Evolutionary conservation across 208 protist genomes (phyloP).

Genomic region (Wallacemonas sp.): DNA sequence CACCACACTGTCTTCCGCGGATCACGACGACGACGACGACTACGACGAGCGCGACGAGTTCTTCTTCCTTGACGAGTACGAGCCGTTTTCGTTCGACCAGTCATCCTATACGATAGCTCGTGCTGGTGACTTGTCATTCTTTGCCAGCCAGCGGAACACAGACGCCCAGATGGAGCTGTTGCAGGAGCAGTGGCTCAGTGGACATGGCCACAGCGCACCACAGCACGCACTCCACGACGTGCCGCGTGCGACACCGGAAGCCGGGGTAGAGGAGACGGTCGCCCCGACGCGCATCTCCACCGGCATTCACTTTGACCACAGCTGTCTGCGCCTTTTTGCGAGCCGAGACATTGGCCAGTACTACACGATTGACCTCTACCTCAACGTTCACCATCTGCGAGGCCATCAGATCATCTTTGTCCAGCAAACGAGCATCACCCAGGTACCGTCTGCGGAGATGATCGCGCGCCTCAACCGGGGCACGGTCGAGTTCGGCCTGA

Average conservation of each 20-base stretch:
- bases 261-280: too few species aligned
- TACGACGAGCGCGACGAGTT: background rate
- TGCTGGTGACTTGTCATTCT: background rate
- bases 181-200: background rate
- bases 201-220: background rate
- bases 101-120: too few species aligned
- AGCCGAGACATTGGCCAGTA: conserved; percentile 34
- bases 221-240: too few species aligned
- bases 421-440: conserved; percentile 22
- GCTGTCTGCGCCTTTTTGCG: conserved; percentile 55
- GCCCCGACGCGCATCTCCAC: background rate
- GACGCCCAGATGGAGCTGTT: background rate
- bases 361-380: conserved; percentile 71
- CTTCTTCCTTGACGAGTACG: conserved; percentile 11
- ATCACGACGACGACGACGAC: background rate
- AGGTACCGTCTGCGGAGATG: conserved; percentile 20
- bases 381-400: conserved; percentile 46
- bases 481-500: conserved; percentile 58
- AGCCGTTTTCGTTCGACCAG: background rate
- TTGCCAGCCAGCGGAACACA: background rate
- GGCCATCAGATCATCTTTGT: conserved; percentile 73
- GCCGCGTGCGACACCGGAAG: too few species aligned
- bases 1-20: too few species aligned
- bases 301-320: conserved; percentile 61
- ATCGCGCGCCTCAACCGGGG: conserved; percentile 47